A percentile compares a stretch with the other conserved stretches of the same genome.
These are phyloP conservation scores for Hyphodiscus hymeniophilus DNA, from an alignment of 495 filamentous ascomycete genomes.

Conservation along the genomic window DNA sequence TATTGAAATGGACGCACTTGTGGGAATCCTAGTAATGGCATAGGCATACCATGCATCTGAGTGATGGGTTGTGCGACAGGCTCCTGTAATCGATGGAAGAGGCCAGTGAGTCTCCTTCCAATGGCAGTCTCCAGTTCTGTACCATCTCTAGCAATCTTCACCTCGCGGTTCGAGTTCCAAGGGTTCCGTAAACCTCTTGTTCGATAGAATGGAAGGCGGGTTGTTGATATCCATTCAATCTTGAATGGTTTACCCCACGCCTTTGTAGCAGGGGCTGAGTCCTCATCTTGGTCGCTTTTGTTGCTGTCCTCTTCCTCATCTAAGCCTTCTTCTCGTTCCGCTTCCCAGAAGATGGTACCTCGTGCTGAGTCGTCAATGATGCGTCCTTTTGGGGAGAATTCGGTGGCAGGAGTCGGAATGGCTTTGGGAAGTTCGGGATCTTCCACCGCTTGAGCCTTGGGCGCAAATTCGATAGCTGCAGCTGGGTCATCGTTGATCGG, in stretches of 20 bases:
- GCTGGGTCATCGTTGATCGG: slow-evolving; percentile 69
- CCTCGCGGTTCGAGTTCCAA: slow-evolving; percentile 93
- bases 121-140: slow-evolving; percentile 86
- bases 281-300: slow-evolving; percentile 25
- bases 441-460: slow-evolving; percentile 47
- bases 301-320: slow-evolving; percentile 26
- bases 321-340: slow-evolving; percentile 48
- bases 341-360: slow-evolving; percentile 97
- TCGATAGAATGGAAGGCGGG: slow-evolving; percentile 81
- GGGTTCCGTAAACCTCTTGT: slow-evolving; percentile 86
- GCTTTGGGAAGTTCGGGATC: slow-evolving; percentile 60
- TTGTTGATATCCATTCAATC: slow-evolving; percentile 86
- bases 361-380: slow-evolving; percentile 91
- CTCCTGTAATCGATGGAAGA: slow-evolving; percentile 59
- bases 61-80: slow-evolving; percentile 23
- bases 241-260: slow-evolving; percentile 89
- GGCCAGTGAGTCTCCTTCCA: slow-evolving; percentile 64
- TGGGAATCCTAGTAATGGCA: slow-evolving; percentile 20
- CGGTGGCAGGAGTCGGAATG: slow-evolving; percentile 71
- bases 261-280: slow-evolving; percentile 37
- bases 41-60: slow-evolving; percentile 8
- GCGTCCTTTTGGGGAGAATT: slow-evolving; percentile 71
- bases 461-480: slow-evolving; percentile 56
- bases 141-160: slow-evolving; percentile 94
- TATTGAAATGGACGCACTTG: slow-evolving; percentile 12